phyloP scores from a whole-genome alignment of 2,329 filamentous ascomycete species.

The Ophiocordyceps camponoti-leonardi region DNA sequence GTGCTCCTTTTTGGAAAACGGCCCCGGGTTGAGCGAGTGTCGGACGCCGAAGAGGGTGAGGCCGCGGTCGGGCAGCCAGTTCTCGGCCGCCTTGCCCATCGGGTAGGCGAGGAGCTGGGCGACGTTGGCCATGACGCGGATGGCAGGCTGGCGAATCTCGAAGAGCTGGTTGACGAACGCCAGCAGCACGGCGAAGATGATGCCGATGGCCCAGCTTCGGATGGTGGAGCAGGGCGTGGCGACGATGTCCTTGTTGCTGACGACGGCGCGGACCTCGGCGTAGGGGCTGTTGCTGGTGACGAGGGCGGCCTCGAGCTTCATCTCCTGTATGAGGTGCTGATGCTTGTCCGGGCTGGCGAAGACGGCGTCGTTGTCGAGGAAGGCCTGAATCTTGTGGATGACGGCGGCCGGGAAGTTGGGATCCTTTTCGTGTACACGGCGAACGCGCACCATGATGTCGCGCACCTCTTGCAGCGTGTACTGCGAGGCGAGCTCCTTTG shows the following conservation, averaged over 20 bases:
- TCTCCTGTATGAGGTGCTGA: conserved; percentile 29
- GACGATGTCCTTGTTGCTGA: conserved; percentile 36
- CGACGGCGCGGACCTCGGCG: conserved; percentile 37
- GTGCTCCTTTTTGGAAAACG: conserved; percentile 43
- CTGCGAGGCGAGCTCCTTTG: conserved; percentile 4
- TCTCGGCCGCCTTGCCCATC: conserved; percentile 32
- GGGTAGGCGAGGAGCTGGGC: conserved; percentile 40
- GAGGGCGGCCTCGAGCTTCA: conserved; percentile 36
- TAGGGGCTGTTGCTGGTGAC: conserved; percentile 40
- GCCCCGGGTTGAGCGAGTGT: conserved; percentile 35
- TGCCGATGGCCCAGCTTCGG: conserved; percentile 34
- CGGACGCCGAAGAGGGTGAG: conserved; percentile 25
- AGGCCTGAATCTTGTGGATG: conserved; percentile 21
- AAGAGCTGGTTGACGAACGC: conserved; percentile 40
- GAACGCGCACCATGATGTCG: conserved; percentile 7
- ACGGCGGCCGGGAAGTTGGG: conserved; percentile 23
- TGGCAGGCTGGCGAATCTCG: conserved; percentile 36
- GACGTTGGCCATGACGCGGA: conserved; percentile 35
- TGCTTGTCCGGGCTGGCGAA: conserved; percentile 28
- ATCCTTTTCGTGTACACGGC: conserved; percentile 16
- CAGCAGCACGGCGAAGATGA: conserved; percentile 30
- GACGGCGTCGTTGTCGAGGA: conserved; percentile 26
- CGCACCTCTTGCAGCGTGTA: conserved; percentile 25
- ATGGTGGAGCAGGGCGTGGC: conserved; percentile 33
- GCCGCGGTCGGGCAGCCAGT: conserved; percentile 28